Evolutionary conservation across 2,329 filamentous ascomycete genomes (phyloP).

Genomic region (Ascochyta viciae-villosae): DNA sequence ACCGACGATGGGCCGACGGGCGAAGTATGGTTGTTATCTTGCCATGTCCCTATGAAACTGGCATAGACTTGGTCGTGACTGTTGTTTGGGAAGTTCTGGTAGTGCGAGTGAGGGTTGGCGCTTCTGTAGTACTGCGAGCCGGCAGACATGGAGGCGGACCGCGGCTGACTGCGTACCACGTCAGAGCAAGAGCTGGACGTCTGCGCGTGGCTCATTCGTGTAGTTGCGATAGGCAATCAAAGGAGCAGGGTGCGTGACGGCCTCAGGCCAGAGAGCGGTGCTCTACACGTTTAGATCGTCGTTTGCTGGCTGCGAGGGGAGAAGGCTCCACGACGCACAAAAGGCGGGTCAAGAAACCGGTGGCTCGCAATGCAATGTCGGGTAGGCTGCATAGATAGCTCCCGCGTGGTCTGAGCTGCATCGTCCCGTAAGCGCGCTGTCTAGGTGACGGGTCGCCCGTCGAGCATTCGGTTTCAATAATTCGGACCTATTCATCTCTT

Average conservation of each 20-base stretch:
- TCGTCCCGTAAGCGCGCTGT: conserved; percentile 28
- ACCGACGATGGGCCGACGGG: conserved; percentile 34
- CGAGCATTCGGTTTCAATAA: conserved; percentile 6
- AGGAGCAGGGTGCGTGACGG: conserved; percentile 27
- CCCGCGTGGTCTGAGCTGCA: conserved; percentile 28
- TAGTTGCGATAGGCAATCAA: conserved; percentile 24
- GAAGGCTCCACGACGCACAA: conserved; percentile 29
- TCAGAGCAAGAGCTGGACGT: conserved; percentile 24
- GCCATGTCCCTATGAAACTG: conserved; percentile 34
- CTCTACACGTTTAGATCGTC: conserved; percentile 25
- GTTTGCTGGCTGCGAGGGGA: conserved; percentile 27
- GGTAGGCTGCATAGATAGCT: conserved; percentile 26
- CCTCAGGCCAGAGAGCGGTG: conserved; percentile 30
- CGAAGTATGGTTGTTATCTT: conserved; percentile 29
- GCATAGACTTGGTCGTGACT: conserved; percentile 29
- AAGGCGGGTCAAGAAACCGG: conserved; percentile 30
- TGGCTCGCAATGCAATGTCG: conserved; percentile 26
- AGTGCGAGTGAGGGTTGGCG: conserved; percentile 38
- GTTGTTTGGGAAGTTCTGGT: conserved; percentile 30
- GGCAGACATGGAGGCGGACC: conserved; percentile 36
- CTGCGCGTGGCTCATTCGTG: conserved; percentile 31
- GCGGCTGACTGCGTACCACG: conserved; percentile 36
- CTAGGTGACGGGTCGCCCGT: conserved; percentile 5
- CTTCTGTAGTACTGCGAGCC: conserved; percentile 41
- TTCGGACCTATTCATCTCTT: conserved; percentile 4